These are phyloP conservation scores for Penicillium daleae DNA, from an alignment of 495 filamentous ascomycete species.

Conservation along the genomic window DNA sequence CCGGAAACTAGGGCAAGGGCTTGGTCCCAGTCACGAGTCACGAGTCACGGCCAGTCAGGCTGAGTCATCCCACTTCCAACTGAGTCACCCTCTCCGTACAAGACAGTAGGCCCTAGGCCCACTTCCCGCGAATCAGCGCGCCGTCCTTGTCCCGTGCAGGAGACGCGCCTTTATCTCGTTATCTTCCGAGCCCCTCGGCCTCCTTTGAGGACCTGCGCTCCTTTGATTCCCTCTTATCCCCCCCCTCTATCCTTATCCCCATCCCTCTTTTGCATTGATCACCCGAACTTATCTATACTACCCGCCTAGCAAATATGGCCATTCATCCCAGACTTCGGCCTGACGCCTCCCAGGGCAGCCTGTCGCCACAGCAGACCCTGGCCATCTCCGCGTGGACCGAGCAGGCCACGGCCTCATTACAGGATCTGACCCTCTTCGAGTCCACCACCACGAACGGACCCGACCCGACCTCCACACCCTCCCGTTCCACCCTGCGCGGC, in stretches of 20 bases:
- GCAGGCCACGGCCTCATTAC: conserved; percentile 50
- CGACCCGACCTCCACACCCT: conserved; percentile 25
- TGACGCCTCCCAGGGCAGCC: conserved; percentile 29
- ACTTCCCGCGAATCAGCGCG: conserved; percentile 30
- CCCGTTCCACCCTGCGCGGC: conserved; percentile 39
- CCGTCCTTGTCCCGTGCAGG: conserved; percentile 25
- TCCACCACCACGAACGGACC: conserved; percentile 20
- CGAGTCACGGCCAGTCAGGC: no score
- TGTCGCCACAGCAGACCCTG: conserved; percentile 48
- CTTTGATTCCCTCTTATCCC: conserved; percentile 10
- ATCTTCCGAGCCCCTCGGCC: conserved; percentile 9
- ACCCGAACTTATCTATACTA: background rate
- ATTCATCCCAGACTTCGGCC: conserved; percentile 45
- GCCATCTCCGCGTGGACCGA: conserved; percentile 58
- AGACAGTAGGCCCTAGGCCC: no score
- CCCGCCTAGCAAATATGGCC: conserved; percentile 35
- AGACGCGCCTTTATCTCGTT: conserved; percentile 28
- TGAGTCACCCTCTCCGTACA: conserved; percentile 2
- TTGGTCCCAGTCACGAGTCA: background rate
- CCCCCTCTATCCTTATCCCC: background rate
- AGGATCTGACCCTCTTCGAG: conserved; percentile 47
- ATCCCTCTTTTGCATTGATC: conserved; percentile 6
- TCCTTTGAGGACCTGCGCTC: no score
- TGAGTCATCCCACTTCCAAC: background rate
- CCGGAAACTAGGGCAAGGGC: conserved; percentile 32